phyloP scores from a whole-genome alignment of 768 basidiomycete species.

The Lentinula guzmanii region DNA sequence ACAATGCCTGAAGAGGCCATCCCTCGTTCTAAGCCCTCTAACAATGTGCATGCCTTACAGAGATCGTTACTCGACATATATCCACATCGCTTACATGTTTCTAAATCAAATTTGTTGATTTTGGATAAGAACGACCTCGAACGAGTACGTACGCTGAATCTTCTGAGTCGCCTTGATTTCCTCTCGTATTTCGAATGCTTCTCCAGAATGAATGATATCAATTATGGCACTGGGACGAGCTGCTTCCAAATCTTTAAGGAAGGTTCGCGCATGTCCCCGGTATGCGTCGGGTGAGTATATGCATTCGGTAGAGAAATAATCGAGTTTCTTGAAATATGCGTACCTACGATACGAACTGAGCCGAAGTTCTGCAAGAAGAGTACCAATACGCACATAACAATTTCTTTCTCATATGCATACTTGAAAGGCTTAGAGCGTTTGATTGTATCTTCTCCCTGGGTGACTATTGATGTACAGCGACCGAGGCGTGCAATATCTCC shows the following conservation, averaged over 20 bases:
- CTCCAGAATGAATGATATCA: slow-evolving; percentile 96
- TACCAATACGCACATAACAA: slow-evolving; percentile 76
- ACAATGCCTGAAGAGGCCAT: slow-evolving; percentile 61
- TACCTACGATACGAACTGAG: slow-evolving; percentile 56
- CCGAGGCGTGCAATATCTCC: slow-evolving; percentile 94
- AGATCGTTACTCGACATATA: slow-evolving; percentile 96
- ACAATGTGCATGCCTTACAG: slow-evolving; percentile 89
- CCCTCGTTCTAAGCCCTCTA: slow-evolving; percentile 88
- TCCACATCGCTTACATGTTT: slow-evolving; percentile 87
- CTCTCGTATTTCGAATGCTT: slow-evolving; percentile 82
- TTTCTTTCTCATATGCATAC: slow-evolving; percentile 99
- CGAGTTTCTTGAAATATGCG: slow-evolving; percentile 98
- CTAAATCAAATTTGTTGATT: slow-evolving; percentile 32
- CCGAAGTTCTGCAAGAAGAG: neutral
- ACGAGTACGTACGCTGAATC: slow-evolving; percentile 60
- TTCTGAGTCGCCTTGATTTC: slow-evolving; percentile 84
- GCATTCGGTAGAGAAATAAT: slow-evolving; percentile 99
- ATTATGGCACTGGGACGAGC: slow-evolving; percentile 93
- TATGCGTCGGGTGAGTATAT: slow-evolving; percentile 99
- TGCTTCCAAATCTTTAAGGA: slow-evolving; percentile 93
- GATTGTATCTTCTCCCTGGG: slow-evolving; percentile 94
- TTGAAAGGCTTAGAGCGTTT: slow-evolving; percentile 99
- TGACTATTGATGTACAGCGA: slow-evolving; percentile 91
- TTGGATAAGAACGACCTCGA: neutral
- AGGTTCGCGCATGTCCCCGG: slow-evolving; percentile 89